Evolutionary conservation across 2,329 filamentous ascomycete genomes (phyloP), one percentile per base, ranked within the genome.

Genomic region (Byssothecium circinans): DNA sequence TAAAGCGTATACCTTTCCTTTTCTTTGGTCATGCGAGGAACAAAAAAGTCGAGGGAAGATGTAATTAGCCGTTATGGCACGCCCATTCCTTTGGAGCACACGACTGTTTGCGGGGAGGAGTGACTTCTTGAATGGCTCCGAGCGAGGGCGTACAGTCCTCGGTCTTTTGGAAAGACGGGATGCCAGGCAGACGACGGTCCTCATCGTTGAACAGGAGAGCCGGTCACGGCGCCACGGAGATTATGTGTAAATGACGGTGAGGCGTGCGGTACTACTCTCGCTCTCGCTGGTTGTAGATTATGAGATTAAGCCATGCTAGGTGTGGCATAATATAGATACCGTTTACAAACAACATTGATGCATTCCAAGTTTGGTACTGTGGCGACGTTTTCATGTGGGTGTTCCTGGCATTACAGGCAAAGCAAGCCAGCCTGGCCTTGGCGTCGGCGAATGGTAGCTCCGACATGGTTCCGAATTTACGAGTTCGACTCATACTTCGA

Each of bases 11-110:
- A 52, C 50, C 42, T 49, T 47, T 48, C 27, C 39, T 29, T n/a
- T 32, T 45, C 42, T 22, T 22, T 25, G 15, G 19, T 38, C 35
- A 39, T 29, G 42, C 19, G 35, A 39, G 35, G 48, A 27, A 47
- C 36, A 46, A 51, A 58, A 62, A 63, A 64, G 58, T 53, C 49
- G 42, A 27, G 45, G 37, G 35, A 36, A 46, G 39, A 56, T 62
- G 58, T 65, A 67, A 65, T 65, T 60, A 58, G 59, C 60, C 53
- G 38, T 20, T 39, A 43, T 33, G 43, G 44, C 44, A 47, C 22
- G 42, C 41, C 41, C 46, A 44, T 44, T 49, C 46, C 30, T 45
- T 45, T 49, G 45, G 22, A 47, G 37, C 38, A 29, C 18, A 47
- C 42, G 18, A 38, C 15, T 27, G 10, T 20, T 19, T 34, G 39